These are phyloP conservation scores for Macadamia tetraphylla DNA, from an alignment of 164 flowering plant genomes.

Conservation along the genomic window DNA sequence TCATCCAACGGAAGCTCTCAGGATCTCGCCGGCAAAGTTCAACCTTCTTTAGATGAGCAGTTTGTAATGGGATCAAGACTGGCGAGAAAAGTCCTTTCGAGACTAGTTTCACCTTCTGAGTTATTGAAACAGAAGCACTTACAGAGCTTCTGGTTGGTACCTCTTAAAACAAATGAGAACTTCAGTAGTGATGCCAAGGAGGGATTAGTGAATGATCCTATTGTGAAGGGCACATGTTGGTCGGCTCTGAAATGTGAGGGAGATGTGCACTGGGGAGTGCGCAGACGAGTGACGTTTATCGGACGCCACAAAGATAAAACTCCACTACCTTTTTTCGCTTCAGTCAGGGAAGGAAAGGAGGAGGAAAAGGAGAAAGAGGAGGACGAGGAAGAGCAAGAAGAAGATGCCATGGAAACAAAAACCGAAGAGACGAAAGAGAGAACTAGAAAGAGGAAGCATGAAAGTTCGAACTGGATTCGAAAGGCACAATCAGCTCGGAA, in stretches of 20 bases:
- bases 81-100: constrained; percentile 40
- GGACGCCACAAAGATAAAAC: constrained; percentile 18
- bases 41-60: constrained; percentile 60
- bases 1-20: not conserved
- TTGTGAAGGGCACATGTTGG: constrained; percentile 23
- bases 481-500: constrained; percentile 16
- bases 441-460: constrained; percentile 28
- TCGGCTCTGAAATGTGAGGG: constrained; percentile 29
- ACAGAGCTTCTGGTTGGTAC: constrained; percentile 51
- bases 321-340: constrained; percentile 2
- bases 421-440: constrained; percentile 7
- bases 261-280: constrained; percentile 51
- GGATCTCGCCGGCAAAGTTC: constrained; percentile 7
- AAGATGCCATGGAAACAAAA: not conserved
- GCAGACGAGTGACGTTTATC: constrained; percentile 42
- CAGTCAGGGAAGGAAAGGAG: constrained; percentile 4
- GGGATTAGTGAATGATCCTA: constrained; percentile 6
- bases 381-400: constrained; percentile 1
- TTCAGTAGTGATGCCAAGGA: not conserved
- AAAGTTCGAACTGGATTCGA: not conserved
- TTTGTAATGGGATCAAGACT: constrained; percentile 39
- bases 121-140: constrained; percentile 21
- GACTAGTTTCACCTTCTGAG: constrained; percentile 38
- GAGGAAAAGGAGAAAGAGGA: constrained; percentile 10
- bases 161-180: not conserved